A percentile compares a stretch with the other conserved stretches of the same genome.
phyloP scores from a whole-genome alignment of 208 protist species.

The Trypanosoma rangeli region DNA sequence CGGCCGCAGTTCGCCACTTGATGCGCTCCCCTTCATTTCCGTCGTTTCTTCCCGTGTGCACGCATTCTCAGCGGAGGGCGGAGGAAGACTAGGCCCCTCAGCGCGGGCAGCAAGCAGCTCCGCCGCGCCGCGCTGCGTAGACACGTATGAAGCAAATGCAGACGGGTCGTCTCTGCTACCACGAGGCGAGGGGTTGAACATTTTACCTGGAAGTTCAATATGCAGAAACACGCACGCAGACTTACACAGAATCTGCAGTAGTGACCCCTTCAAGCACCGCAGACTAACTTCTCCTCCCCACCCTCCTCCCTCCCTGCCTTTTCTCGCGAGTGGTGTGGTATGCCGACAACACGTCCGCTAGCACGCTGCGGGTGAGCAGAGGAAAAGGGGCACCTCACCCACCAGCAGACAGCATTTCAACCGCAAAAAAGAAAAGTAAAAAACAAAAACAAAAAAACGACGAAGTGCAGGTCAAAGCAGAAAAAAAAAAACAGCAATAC shows the following conservation, averaged over 20 bases:
- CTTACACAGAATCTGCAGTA: not conserved
- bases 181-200: not conserved
- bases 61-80: not conserved
- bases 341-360: not conserved
- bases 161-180: not conserved
- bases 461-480: too few relatives aligned
- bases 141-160: not conserved
- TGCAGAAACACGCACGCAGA: not conserved
- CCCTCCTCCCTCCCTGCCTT: not conserved
- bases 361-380: too few relatives aligned
- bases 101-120: not conserved
- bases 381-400: too few relatives aligned
- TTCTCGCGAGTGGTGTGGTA: not conserved
- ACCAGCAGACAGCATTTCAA: too few relatives aligned
- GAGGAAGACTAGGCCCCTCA: not conserved
- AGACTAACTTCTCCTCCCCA: too few relatives aligned
- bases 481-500: too few relatives aligned
- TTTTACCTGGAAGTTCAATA: not conserved
- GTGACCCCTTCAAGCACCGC: not conserved
- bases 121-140: not conserved
- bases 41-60: not conserved
- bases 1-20: not conserved
- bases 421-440: too few relatives aligned
- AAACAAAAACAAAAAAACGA: too few relatives aligned
- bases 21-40: not conserved